Evolutionary conservation across 306 rosid species (phyloP).

Genomic region (Vigna radiata): DNA sequence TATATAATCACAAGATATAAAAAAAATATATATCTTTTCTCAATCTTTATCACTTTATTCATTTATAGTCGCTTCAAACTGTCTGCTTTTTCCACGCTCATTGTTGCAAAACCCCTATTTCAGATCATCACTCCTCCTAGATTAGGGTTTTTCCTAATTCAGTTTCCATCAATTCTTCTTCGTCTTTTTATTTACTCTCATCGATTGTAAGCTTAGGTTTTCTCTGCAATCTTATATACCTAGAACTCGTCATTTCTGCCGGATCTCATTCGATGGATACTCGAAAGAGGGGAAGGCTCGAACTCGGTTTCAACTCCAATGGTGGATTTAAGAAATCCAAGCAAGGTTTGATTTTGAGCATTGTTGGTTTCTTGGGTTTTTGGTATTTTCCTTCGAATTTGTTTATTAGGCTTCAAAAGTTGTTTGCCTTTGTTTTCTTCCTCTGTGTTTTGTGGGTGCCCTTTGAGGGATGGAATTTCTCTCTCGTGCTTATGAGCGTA

Average conservation of each 20-base stretch:
- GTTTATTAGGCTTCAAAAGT: background rate
- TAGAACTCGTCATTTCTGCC: slow-evolving; percentile 1
- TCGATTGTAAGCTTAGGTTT: background rate
- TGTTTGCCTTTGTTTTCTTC: background rate
- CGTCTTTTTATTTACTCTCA: slow-evolving; percentile 2
- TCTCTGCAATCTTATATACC: background rate
- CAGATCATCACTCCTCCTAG: slow-evolving; percentile 41
- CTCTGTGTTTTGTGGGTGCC: background rate
- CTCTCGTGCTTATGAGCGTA: background rate
- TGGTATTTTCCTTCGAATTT: background rate
- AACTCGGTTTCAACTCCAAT: slow-evolving; percentile 55
- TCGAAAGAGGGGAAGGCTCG: slow-evolving; percentile 78
- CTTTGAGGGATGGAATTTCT: slow-evolving; percentile 10
- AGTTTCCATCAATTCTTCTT: background rate
- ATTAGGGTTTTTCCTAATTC: slow-evolving; percentile 44
- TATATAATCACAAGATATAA: too few relatives aligned
- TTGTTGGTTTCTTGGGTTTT: background rate
- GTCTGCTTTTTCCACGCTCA: background rate
- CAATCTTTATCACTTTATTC: too few relatives aligned
- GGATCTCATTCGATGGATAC: slow-evolving; percentile 72
- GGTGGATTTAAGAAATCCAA: slow-evolving; percentile 72
- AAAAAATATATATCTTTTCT: too few relatives aligned
- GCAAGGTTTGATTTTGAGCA: slow-evolving; percentile 55
- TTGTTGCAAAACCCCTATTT: slow-evolving; percentile 50
- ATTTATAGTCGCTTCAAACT: background rate